A percentile compares a stretch with the other conserved stretches of the same genome.
These are phyloP conservation scores for Malus domestica DNA, from an alignment of 306 rosid genomes.

Conservation along the genomic window ASM211411v1 NC_041798.1:32885501-32886000, in stretches of 20 bases:
- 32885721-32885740: background rate
- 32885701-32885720: background rate
- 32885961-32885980: background rate
- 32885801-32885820: background rate
- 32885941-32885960: too few relatives aligned
- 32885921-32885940: too few relatives aligned
- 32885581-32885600: background rate
- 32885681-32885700: background rate
- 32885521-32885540: slow-evolving; percentile 89
- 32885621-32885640: slow-evolving; percentile 7
- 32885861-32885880: background rate
- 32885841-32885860: background rate
- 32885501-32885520: slow-evolving; percentile 79
- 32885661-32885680: background rate
- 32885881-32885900: background rate
- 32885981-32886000: background rate
- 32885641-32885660: background rate
- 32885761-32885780: background rate
- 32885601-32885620: slow-evolving; percentile 10
- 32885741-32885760: background rate
- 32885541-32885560: slow-evolving; percentile 79
- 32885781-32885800: background rate
- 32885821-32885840: background rate
- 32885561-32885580: background rate
- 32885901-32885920: background rate